A percentile compares a stretch with the other conserved stretches of the same genome.
These are phyloP conservation scores for Massarina eburnea DNA, from an alignment of 2,329 filamentous ascomycete genomes.

Conservation along the genomic window DNA sequence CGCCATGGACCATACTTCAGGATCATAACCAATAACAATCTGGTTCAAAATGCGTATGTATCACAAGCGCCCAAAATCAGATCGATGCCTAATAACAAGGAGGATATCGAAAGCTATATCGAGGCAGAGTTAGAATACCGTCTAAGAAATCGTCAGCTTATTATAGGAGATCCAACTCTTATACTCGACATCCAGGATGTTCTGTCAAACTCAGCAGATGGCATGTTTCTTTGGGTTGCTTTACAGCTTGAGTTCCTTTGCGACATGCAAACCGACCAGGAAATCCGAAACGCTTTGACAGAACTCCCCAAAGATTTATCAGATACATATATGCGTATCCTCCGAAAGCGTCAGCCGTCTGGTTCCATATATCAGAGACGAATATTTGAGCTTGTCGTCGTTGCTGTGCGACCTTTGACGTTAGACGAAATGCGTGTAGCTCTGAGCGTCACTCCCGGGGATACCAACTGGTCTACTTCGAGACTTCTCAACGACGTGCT, in stretches of 20 bases:
- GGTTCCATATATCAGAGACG: constrained; percentile 21
- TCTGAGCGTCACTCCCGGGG: constrained; percentile 40
- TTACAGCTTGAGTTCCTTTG: constrained; percentile 32
- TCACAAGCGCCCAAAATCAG: constrained; percentile 3
- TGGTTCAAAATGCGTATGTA: no score
- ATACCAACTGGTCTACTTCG: constrained; percentile 18
- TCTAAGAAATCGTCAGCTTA: constrained; percentile 15
- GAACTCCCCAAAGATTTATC: constrained; percentile 20
- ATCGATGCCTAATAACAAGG: constrained; percentile 22
- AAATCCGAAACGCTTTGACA: constrained; percentile 31
- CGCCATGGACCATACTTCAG: no score
- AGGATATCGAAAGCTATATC: constrained; percentile 28
- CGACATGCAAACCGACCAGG: constrained; percentile 38
- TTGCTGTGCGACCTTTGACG: constrained; percentile 33
- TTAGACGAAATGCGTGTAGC: constrained; percentile 44
- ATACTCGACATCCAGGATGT: constrained; percentile 29
- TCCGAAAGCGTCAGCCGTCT: constrained; percentile 18
- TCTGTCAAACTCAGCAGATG: constrained; percentile 19
- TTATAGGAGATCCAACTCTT: constrained; percentile 25
- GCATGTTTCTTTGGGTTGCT: constrained; percentile 32
- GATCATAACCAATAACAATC: no score
- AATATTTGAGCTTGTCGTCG: constrained; percentile 37
- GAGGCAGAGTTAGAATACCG: constrained; percentile 25
- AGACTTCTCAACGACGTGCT: constrained; percentile 18
- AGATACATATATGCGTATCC: constrained; percentile 16